A percentile compares a stretch with the other conserved stretches of the same genome.
Evolutionary conservation across 495 filamentous ascomycete genomes (phyloP).

Genomic region (Lasiosphaeris hirsuta): DNA sequence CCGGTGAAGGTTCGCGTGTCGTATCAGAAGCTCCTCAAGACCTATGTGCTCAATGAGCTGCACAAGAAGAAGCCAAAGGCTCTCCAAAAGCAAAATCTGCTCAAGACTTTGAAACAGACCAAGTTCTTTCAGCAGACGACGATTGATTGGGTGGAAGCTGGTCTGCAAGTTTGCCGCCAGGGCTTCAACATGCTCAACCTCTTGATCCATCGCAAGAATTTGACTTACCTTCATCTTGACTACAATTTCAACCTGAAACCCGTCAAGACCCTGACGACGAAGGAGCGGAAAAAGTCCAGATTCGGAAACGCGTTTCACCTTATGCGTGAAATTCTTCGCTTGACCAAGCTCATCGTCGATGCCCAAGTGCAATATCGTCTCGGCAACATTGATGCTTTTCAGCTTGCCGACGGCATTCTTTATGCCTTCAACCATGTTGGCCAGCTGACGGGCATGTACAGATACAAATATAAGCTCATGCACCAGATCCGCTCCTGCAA

Average conservation of each 20-base stretch:
- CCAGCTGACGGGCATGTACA: slow-evolving; percentile 98
- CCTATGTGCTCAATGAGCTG: slow-evolving; percentile 91
- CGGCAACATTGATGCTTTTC: slow-evolving; percentile 98
- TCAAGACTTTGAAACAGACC: slow-evolving; percentile 85
- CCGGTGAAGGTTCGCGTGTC: slow-evolving; percentile 99
- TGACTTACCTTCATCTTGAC: slow-evolving; percentile 97
- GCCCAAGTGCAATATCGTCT: slow-evolving; percentile 97
- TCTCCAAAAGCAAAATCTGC: slow-evolving; percentile 88
- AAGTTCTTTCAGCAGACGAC: slow-evolving; percentile 99
- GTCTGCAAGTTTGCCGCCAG: slow-evolving; percentile 95
- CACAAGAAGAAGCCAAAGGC: slow-evolving; percentile 94
- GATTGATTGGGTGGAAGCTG: slow-evolving; percentile 99
- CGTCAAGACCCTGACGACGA: slow-evolving; percentile 97
- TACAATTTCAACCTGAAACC: slow-evolving; percentile 99
- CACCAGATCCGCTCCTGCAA: slow-evolving; percentile 99
- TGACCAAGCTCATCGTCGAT: slow-evolving; percentile 98
- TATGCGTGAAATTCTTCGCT: slow-evolving; percentile 96
- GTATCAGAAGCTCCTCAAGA: slow-evolving; percentile 97
- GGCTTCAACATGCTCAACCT: slow-evolving; percentile 99
- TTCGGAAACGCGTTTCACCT: slow-evolving; percentile 99
- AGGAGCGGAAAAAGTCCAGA: slow-evolving; percentile 98
- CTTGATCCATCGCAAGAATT: slow-evolving; percentile 95
- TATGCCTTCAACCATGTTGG: slow-evolving; percentile 99
- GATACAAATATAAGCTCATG: slow-evolving; percentile 99
- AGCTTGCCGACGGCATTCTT: slow-evolving; percentile 95